Conservation (phyloP, 192 early-diverging fungal genomes). For the Umbelopsis sp. region DNA sequence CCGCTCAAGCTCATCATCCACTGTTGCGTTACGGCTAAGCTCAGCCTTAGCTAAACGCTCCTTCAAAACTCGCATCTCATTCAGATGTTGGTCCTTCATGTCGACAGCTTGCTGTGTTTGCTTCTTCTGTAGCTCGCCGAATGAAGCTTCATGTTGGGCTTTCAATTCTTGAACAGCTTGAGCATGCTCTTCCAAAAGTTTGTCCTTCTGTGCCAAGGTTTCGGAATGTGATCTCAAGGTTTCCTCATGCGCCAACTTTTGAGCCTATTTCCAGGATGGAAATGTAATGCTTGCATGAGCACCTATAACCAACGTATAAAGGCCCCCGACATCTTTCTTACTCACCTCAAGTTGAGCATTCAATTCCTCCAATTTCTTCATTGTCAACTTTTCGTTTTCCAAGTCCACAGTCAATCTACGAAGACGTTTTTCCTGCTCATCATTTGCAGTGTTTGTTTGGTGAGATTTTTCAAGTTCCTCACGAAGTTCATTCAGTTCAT, state of each 20-base stretch:
- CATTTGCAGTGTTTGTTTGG: slow-evolving; percentile 19
- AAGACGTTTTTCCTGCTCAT: slow-evolving; percentile 32
- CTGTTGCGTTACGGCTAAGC: slow-evolving; percentile 9
- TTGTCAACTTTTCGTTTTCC: slow-evolving; percentile 34
- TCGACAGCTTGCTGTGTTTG: slow-evolving; percentile 13
- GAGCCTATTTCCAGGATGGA: slow-evolving; percentile 6
- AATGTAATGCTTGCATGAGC: no score
- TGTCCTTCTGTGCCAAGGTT: slow-evolving; percentile 34
- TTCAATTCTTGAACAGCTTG: slow-evolving; percentile 27
- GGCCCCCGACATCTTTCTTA: no score
- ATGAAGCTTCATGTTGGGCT: slow-evolving; percentile 16
- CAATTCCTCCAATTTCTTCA: slow-evolving; percentile 38
- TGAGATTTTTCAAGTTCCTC: slow-evolving; percentile 24
- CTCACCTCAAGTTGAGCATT: slow-evolving; percentile 38
- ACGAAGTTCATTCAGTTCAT: slow-evolving; percentile 25
- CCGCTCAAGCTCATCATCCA: slow-evolving; percentile 36
- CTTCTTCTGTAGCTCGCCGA: slow-evolving; percentile 19
- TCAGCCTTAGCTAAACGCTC: slow-evolving; percentile 21
- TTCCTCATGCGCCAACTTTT: slow-evolving; percentile 35
- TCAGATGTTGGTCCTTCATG: slow-evolving; percentile 13
- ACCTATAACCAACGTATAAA: no score
- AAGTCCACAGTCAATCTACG: slow-evolving; percentile 36
- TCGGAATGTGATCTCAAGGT: slow-evolving; percentile 27
- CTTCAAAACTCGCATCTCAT: slow-evolving; percentile 14
- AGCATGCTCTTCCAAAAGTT: slow-evolving; percentile 20